Conservation (phyloP, 1,284 basidiomycete genomes). For the Ceratobasidium sp. region DNA sequence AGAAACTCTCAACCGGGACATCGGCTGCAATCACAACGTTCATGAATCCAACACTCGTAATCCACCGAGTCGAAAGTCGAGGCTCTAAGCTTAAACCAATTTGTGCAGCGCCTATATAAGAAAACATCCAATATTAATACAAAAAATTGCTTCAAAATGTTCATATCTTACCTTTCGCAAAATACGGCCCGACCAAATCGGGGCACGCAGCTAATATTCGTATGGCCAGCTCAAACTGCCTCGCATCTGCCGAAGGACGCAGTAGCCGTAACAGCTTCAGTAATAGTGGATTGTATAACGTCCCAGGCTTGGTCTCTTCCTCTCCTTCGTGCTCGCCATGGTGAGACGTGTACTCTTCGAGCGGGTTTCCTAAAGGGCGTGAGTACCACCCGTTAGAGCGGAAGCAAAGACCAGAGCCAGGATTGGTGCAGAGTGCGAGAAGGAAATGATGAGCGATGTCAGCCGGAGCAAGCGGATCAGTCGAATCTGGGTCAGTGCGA, state of each 20-base stretch:
- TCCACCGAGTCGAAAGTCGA: constrained; percentile 88
- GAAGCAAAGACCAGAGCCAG: constrained; percentile 89
- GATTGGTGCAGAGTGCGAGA: constrained; percentile 85
- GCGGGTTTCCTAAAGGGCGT: constrained; percentile 62
- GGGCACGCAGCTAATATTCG: constrained; percentile 85
- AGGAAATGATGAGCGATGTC: constrained; percentile 90
- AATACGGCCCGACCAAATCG: constrained; percentile 72
- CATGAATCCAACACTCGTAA: constrained; percentile 86
- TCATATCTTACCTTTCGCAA: constrained; percentile 67
- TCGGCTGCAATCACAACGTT: not conserved
- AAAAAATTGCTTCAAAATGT: not conserved
- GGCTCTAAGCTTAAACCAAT: constrained; percentile 86
- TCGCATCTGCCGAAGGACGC: constrained; percentile 84
- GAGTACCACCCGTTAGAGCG: constrained; percentile 92
- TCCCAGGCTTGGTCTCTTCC: constrained; percentile 55
- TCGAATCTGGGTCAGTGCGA: constrained; percentile 65
- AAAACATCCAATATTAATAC: constrained; percentile 43
- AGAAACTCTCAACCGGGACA: constrained; percentile 23
- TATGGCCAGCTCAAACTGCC: constrained; percentile 87
- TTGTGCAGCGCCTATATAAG: constrained; percentile 72
- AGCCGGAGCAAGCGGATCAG: constrained; percentile 72
- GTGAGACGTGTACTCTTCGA: constrained; percentile 46
- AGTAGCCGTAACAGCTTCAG: constrained; percentile 79
- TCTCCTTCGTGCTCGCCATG: constrained; percentile 57
- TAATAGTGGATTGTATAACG: constrained; percentile 88